Evolutionary conservation across 306 rosid species (phyloP), one percentile per base, ranked within the genome.

Genomic region (Medicago lupulina): DNA sequence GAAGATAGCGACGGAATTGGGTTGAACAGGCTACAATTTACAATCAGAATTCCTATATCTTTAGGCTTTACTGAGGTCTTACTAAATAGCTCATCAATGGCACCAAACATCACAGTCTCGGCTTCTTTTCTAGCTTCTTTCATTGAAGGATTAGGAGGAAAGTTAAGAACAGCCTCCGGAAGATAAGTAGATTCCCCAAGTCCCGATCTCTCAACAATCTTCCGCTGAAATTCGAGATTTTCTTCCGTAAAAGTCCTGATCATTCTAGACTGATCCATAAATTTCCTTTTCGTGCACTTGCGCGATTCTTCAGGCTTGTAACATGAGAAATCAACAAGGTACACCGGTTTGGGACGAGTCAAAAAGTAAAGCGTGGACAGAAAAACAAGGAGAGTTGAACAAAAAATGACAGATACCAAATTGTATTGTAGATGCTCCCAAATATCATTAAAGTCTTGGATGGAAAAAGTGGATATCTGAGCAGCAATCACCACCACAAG

Each of bases 1-100:
- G 98, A 92, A 53, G 98, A 93, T 65, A 93, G 98, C 6, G 98
- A 93, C 1, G 98, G 98, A 18, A 97, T 93, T 1, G 98, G 98
- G 75, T 90, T 90, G 80, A 93, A 93, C 80, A 93, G 76, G 81
- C 98, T 90, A 83, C 98, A 93, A 81, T 93, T 93, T 19, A 93
- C 95, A 55, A 93, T 80, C 88, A 93, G 81, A 78, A 93, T 89
- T 62, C 98, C 98, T 41, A 93, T 90, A 81, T 90, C 97, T 54
- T 93, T 93, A 9, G 98, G 85, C 71, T 93, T 93, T 10, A 93
- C 88, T 51, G 79, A 34, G 4, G 97, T 93, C 87, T 90, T 93
- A 6, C 84, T 84, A 12, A 92, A 81, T 9, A 92, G 89, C 78
- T 87, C 92, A 40, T 92, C 98, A 44, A 92, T 86, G 68, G 97